These are phyloP conservation scores for Geranium brycei DNA, from an alignment of 345 rosid genomes.

Conservation along the genomic window DNA sequence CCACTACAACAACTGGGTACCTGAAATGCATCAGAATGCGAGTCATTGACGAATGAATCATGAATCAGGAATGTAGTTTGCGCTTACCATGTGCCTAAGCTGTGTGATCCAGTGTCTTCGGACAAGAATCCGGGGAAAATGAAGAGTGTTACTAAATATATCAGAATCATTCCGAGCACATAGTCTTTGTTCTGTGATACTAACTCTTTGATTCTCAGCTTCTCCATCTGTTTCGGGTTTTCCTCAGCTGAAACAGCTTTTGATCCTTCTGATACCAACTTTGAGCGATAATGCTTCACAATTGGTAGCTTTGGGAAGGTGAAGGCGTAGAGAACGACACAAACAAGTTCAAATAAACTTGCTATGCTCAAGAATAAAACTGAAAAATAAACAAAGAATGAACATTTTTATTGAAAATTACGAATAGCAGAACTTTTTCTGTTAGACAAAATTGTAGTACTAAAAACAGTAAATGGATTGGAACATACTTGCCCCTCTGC, in stretches of 20 bases:
- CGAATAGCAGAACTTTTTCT: too few relatives aligned
- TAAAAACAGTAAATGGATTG: neutral
- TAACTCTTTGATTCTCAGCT: slow-evolving; percentile 42
- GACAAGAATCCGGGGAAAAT: slow-evolving; percentile 84
- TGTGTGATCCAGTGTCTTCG: slow-evolving; percentile 68
- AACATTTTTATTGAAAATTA: too few relatives aligned
- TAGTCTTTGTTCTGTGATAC: slow-evolving; percentile 44
- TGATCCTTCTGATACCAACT: slow-evolving; percentile 78
- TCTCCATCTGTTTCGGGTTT: slow-evolving; percentile 17
- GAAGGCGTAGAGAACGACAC: slow-evolving; percentile 48
- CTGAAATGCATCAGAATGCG: slow-evolving; percentile 19
- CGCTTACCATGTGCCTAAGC: slow-evolving; percentile 50
- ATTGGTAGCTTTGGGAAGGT: slow-evolving; percentile 58
- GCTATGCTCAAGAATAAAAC: slow-evolving; percentile 55
- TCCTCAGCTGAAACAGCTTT: slow-evolving; percentile 27
- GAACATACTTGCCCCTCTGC: slow-evolving; percentile 70
- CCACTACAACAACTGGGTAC: slow-evolving; percentile 63
- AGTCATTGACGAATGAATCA: neutral
- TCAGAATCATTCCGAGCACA: slow-evolving; percentile 34
- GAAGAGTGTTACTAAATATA: too few relatives aligned
- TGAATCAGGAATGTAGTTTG: too few relatives aligned
- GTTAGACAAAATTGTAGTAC: neutral
- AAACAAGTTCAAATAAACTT: slow-evolving; percentile 45
- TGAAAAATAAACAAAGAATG: slow-evolving; percentile 7
- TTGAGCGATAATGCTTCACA: slow-evolving; percentile 64